Evolutionary conservation across 2,329 filamentous ascomycete species (phyloP).

Genomic region (Pezicula radicicola): DNA sequence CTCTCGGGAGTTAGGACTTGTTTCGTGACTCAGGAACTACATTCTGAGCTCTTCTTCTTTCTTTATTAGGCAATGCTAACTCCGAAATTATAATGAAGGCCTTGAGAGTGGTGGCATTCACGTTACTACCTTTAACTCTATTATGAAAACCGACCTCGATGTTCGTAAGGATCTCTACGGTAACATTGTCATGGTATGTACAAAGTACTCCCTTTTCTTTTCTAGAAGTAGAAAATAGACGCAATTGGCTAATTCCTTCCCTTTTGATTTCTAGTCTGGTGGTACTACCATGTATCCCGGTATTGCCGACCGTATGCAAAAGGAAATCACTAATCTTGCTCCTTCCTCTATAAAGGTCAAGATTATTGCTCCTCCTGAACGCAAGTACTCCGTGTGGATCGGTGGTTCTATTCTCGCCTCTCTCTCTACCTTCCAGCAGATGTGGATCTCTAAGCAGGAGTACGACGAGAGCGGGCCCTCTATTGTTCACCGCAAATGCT

Average conservation of each 20-base stretch:
- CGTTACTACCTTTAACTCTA: conserved; percentile 99
- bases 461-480: conserved; percentile 99
- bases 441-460: conserved; percentile 99
- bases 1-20: too few species aligned
- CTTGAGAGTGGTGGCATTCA: conserved; percentile 99
- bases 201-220: conserved; percentile 2
- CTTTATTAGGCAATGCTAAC: too few species aligned
- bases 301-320: conserved; percentile 99
- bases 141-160: conserved; percentile 99
- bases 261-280: conserved; percentile 94
- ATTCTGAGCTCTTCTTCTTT: too few species aligned
- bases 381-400: conserved; percentile 99
- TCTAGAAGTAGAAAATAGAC: too few species aligned
- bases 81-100: too few species aligned
- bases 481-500: conserved; percentile 99
- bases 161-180: conserved; percentile 99
- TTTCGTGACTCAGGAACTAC: too few species aligned
- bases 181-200: conserved; percentile 99
- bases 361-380: conserved; percentile 99
- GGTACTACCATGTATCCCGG: conserved; percentile 99
- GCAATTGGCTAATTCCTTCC: too few species aligned
- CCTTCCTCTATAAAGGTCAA: conserved; percentile 99
- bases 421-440: conserved; percentile 99
- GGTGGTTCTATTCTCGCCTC: conserved; percentile 99
- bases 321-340: conserved; percentile 99